phyloP scores from a whole-genome alignment of 2,329 filamentous ascomycete species.

The Aspergillus sp. region DNA sequence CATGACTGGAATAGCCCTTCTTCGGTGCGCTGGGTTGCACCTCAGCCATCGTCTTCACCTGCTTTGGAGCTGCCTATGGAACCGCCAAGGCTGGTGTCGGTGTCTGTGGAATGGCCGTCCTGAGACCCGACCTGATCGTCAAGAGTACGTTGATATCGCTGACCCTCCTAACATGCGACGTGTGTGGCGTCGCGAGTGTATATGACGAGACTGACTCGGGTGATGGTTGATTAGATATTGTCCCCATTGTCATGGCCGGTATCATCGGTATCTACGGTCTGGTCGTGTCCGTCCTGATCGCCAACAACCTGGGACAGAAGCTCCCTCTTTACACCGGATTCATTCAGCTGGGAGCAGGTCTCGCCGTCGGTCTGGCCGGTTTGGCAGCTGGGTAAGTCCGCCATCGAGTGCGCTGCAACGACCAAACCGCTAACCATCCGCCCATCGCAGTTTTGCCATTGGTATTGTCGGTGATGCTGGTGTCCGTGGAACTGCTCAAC shows the following conservation, averaged over 20 bases:
- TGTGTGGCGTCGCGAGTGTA: neutral
- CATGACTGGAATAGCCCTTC: conserved; percentile 64
- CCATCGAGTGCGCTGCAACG: neutral
- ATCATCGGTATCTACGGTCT: conserved; percentile 99
- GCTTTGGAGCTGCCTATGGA: conserved; percentile 94
- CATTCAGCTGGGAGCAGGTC: conserved; percentile 81
- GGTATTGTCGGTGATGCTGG: conserved; percentile 70
- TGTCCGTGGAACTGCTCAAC: conserved; percentile 53
- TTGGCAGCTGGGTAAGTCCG: conserved; percentile 64
- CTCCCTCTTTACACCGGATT: conserved; percentile 77
- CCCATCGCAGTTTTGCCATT: conserved; percentile 66
- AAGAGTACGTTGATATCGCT: conserved; percentile 72
- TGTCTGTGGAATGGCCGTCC: conserved; percentile 97
- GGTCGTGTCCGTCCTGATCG: conserved; percentile 84
- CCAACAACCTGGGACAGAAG: conserved; percentile 71
- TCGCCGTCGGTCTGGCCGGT: conserved; percentile 78
- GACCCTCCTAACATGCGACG: neutral
- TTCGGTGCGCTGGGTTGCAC: conserved; percentile 98
- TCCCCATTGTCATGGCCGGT: conserved; percentile 99
- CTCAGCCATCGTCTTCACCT: conserved; percentile 92
- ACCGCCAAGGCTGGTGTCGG: conserved; percentile 99
- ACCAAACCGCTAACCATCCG: conserved; percentile 12
- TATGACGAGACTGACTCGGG: conserved; percentile 14
- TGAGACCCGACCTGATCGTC: conserved; percentile 96
- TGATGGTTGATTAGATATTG: conserved; percentile 68